These are phyloP conservation scores for Didymella sp. DNA, from an alignment of 2,329 filamentous ascomycete genomes.

Conservation along the genomic window DNA sequence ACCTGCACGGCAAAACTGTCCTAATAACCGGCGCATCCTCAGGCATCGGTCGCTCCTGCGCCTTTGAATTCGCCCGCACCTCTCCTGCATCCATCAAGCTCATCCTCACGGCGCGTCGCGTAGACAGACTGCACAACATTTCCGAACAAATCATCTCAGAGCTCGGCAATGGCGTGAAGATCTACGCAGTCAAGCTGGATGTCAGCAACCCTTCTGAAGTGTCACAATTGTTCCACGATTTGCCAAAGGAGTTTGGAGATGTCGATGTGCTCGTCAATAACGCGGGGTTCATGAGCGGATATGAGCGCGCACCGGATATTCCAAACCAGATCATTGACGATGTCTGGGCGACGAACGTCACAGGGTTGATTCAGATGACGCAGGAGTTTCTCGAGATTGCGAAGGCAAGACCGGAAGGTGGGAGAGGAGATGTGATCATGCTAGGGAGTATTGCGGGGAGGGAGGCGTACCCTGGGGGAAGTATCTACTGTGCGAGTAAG, in stretches of 20 bases:
- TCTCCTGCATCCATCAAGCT: constrained; percentile 77
- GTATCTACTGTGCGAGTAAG: constrained; percentile 84
- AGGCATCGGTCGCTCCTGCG: constrained; percentile 82
- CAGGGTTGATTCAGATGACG: constrained; percentile 91
- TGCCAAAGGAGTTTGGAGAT: constrained; percentile 80
- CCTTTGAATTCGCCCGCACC: constrained; percentile 88
- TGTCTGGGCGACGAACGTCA: constrained; percentile 92
- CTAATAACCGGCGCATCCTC: constrained; percentile 90
- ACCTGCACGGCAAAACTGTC: constrained; percentile 88
- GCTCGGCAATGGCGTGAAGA: constrained; percentile 66
- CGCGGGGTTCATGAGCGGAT: constrained; percentile 88
- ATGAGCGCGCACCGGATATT: constrained; percentile 83
- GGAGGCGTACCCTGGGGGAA: constrained; percentile 80
- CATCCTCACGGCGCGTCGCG: constrained; percentile 80
- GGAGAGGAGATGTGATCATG: constrained; percentile 90
- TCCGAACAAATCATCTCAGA: constrained; percentile 76
- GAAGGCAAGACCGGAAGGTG: constrained; percentile 70
- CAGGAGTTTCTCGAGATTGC: constrained; percentile 85
- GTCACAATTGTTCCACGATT: constrained; percentile 67
- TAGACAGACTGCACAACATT: constrained; percentile 76
- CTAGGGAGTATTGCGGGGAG: constrained; percentile 86
- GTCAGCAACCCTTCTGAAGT: constrained; percentile 79
- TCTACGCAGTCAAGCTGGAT: constrained; percentile 82
- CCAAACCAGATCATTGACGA: constrained; percentile 76
- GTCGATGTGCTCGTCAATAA: constrained; percentile 93